Conservation (phyloP, 2,329 filamentous ascomycete species). For the Botrytis byssoidea region DNA sequence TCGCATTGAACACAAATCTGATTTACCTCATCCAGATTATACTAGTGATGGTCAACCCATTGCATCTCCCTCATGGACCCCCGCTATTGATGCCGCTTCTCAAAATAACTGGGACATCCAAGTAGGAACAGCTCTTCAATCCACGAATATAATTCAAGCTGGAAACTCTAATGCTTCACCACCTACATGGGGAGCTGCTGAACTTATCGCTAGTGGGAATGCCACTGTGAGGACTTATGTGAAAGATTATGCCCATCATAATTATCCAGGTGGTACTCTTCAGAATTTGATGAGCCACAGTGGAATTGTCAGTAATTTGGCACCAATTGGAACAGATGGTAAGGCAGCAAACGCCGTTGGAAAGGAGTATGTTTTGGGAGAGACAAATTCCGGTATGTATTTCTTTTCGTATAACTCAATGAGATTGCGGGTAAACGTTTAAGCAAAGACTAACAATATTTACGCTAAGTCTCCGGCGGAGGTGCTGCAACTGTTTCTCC, state of each 20-base stretch:
- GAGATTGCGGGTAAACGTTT: neutral
- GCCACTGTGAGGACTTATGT: conserved; percentile 30
- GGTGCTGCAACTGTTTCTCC: conserved; percentile 33
- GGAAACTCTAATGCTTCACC: conserved; percentile 34
- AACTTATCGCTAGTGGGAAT: conserved; percentile 33
- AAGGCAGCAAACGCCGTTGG: conserved; percentile 29
- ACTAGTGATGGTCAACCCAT: conserved; percentile 38
- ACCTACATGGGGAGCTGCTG: conserved; percentile 36
- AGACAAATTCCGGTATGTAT: conserved; percentile 41
- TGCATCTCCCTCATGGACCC: conserved; percentile 30
- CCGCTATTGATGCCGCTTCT: conserved; percentile 31
- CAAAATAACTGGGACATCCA: conserved; percentile 33
- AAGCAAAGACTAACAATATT: neutral
- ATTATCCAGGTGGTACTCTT: conserved; percentile 44
- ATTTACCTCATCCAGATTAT: conserved; percentile 35
- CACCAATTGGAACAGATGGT: conserved; percentile 28
- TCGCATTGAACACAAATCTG: neutral
- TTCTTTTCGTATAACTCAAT: neutral
- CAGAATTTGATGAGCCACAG: conserved; percentile 34
- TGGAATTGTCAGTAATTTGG: conserved; percentile 31
- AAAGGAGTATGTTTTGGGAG: conserved; percentile 36
- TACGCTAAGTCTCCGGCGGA: conserved; percentile 29
- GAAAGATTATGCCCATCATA: conserved; percentile 36
- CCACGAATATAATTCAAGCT: conserved; percentile 32
- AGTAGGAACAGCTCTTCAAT: conserved; percentile 29